Base-by-base conservation (phyloP, 1,139 yeast species). In the Protomyces inouyei region DNA sequence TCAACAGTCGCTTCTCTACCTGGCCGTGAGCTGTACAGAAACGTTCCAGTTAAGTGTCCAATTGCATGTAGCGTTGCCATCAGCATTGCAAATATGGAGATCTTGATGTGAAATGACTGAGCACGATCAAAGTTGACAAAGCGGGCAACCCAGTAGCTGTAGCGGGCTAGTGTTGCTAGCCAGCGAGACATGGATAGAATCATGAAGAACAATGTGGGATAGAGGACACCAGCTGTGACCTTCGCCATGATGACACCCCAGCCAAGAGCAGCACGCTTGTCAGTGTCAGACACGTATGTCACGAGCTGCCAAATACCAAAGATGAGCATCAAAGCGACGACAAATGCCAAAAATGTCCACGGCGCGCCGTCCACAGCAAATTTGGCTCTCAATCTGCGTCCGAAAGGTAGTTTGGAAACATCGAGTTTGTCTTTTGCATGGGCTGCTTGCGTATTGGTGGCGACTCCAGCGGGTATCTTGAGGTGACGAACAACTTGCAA, bases 171-270 rank as follows among this genome's bases (percentile, higher is more conserved):
- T 18, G 60, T 56, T 12, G 53, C 60, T 6, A 56, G 16, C 18
- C 53, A 32, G 12, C 60, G 53, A 4, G 60, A 56, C 18, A 52
- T 45, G 36, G 60, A 56, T 28, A 56, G 23, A 14, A 56, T 32
- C 43, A 56, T 18, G 36, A 56, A 52, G 9, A 52, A 37, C 54
- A 56, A 21, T 2, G 60, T 56, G 10, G 60, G 60, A 23, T 56
- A 56, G 12, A 56, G 23, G 12, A 56, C 53, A 8, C 60, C 60
- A 32, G 60, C 60, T 9, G 60, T 45, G 14, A 45, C 51, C 36
- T 56, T 56, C 10, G 60, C 53, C n/a, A 56, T 32, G 9, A 56
- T 36, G 1, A 56, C 53, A 18, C 60, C 60, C 60, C 60, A 56
- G 28, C 60, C 60, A 16, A 56, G 60, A 10, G 51, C 45, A 6